These are phyloP conservation scores for Sporothrix schenckii DNA, from an alignment of 2,329 filamentous ascomycete species.

Conservation along the genomic window DNA sequence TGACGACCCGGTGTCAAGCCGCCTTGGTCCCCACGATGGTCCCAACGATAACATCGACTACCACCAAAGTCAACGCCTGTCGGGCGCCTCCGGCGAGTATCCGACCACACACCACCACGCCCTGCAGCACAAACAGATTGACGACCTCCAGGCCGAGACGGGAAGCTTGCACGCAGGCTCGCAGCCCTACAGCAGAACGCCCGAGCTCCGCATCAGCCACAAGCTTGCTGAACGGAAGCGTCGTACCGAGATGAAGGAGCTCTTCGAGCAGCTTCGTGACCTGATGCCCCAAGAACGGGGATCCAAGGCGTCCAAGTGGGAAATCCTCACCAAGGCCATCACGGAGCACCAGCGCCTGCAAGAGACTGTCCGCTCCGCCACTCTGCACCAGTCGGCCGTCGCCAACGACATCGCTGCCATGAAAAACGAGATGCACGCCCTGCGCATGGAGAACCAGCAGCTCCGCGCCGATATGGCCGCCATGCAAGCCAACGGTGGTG, in stretches of 20 bases:
- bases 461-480: constrained; percentile 46
- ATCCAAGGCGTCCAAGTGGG: constrained; percentile 87
- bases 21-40: constrained; percentile 67
- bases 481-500: constrained; percentile 37
- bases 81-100: constrained; percentile 57
- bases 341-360: constrained; percentile 61
- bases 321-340: constrained; percentile 78
- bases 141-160: constrained; percentile 66
- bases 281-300: constrained; percentile 79
- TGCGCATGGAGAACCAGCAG: constrained; percentile 55
- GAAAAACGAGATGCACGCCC: constrained; percentile 53
- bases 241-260: constrained; percentile 83
- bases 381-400: constrained; percentile 50
- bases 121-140: constrained; percentile 73
- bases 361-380: constrained; percentile 53
- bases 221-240: constrained; percentile 84
- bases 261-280: constrained; percentile 79
- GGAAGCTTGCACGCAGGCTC: constrained; percentile 56
- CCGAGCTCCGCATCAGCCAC: constrained; percentile 79
- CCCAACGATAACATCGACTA: constrained; percentile 45
- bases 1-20: constrained; percentile 69
- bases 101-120: constrained; percentile 71
- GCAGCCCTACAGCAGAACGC: constrained; percentile 80
- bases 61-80: constrained; percentile 48
- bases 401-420: constrained; percentile 53